Percentiles rank a stretch among this genome's conserved stretches.
Evolutionary conservation across 768 basidiomycete genomes (phyloP).

Genomic region (Termitomyces titanicus): DNA sequence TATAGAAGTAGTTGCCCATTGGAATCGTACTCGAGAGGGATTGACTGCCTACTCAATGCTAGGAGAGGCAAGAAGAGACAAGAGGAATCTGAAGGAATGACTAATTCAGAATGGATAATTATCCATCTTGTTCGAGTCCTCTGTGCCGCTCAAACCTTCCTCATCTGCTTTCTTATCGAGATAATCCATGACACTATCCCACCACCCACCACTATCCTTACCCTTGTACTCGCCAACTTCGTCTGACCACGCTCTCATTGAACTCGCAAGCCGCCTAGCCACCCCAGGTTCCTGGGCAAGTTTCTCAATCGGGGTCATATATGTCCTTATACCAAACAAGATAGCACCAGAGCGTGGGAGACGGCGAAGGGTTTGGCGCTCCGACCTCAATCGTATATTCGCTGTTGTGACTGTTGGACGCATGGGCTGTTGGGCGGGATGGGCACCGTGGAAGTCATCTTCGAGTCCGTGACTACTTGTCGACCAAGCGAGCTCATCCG

Average conservation of each 20-base stretch:
- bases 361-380: conserved; percentile 64
- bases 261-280: conserved; percentile 58
- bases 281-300: conserved; percentile 54
- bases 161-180: conserved; percentile 28
- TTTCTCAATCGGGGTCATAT: conserved; percentile 50
- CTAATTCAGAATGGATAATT: conserved; percentile 19
- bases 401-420: conserved; percentile 29
- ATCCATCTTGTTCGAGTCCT: conserved; percentile 14
- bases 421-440: conserved; percentile 11
- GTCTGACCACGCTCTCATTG: conserved; percentile 61
- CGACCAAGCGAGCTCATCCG: conserved; percentile 64
- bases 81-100: no score
- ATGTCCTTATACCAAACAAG: conserved; percentile 68
- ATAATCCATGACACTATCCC: conserved; percentile 31
- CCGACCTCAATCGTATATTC: conserved; percentile 53
- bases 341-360: conserved; percentile 62
- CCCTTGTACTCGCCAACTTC: conserved; percentile 55
- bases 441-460: conserved; percentile 17
- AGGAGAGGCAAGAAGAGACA: background rate
- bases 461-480: conserved; percentile 30
- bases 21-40: background rate
- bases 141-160: conserved; percentile 7
- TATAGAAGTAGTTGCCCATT: background rate
- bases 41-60: background rate
- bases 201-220: conserved; percentile 28